Evolutionary conservation across 83 land plant species (phyloP).

Genomic region (Picea engelmannii): DNA sequence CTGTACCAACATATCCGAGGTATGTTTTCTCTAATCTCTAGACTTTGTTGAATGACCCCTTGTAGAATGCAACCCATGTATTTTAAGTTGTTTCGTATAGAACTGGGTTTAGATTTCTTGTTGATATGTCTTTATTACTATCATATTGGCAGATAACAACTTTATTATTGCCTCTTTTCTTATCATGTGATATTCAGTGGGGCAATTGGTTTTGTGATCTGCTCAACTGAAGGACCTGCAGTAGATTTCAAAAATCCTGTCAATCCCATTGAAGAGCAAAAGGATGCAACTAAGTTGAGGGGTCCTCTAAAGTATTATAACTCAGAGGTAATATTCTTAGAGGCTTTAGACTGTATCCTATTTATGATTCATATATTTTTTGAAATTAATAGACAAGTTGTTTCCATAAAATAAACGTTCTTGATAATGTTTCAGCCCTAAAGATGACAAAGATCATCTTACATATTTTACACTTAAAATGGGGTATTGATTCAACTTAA

Average conservation of each 20-base stretch:
- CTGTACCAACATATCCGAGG: constrained; percentile 99
- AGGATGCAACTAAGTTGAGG: constrained; percentile 23
- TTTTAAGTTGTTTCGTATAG: too few species aligned
- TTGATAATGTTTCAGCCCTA: too few species aligned
- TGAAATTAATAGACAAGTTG: too few species aligned
- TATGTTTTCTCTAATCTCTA: constrained; percentile 9
- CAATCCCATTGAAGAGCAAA: constrained; percentile 62
- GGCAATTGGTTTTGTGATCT: constrained; percentile 95
- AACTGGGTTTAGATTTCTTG: not conserved
- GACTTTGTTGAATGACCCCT: not conserved
- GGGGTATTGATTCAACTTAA: too few species aligned
- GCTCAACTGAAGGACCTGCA: constrained; percentile 90
- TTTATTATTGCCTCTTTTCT: not conserved
- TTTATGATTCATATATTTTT: too few species aligned
- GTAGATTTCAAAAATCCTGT: constrained; percentile 87
- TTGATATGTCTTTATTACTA: not conserved
- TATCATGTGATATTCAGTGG: constrained; percentile 63
- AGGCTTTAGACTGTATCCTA: too few species aligned
- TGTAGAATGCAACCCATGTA: too few species aligned
- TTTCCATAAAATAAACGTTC: too few species aligned
- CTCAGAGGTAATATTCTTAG: constrained; percentile 59
- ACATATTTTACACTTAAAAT: too few species aligned
- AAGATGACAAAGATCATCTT: too few species aligned
- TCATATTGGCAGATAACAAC: not conserved
- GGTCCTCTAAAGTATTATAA: constrained; percentile 89